Evolutionary conservation across 2,329 filamentous ascomycete species (phyloP).

Genomic region (Apiospora malaysiana): DNA sequence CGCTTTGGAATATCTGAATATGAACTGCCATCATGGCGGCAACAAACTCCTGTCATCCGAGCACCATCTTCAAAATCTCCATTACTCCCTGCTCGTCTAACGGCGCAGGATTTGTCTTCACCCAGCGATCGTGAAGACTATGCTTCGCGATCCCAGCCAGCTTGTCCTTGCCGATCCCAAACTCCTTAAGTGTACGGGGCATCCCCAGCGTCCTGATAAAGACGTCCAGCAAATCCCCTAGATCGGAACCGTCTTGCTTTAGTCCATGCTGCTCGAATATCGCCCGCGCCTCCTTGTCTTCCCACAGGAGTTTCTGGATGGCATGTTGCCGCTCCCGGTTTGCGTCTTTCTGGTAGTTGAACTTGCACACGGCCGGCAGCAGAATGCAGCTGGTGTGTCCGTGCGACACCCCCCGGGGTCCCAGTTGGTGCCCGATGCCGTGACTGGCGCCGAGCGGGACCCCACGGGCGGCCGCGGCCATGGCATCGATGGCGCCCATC

Average conservation of each 20-base stretch:
- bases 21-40: not conserved
- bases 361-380: slow-evolving; percentile 61
- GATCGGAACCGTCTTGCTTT: slow-evolving; percentile 42
- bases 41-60: slow-evolving; percentile 27
- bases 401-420: slow-evolving; percentile 62
- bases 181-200: slow-evolving; percentile 58
- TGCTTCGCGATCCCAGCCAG: slow-evolving; percentile 54
- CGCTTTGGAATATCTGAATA: slow-evolving; percentile 13
- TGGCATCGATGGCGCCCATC: slow-evolving; percentile 57
- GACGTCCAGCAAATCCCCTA: slow-evolving; percentile 58
- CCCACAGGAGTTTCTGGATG: slow-evolving; percentile 48
- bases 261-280: slow-evolving; percentile 40
- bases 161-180: slow-evolving; percentile 54
- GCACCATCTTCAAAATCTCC: slow-evolving; percentile 51
- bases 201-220: slow-evolving; percentile 58
- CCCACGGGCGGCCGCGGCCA: slow-evolving; percentile 50
- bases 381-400: slow-evolving; percentile 65
- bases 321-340: slow-evolving; percentile 46
- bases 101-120: slow-evolving; percentile 55
- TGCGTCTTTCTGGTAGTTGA: slow-evolving; percentile 52
- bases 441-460: slow-evolving; percentile 55
- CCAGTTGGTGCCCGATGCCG: slow-evolving; percentile 59
- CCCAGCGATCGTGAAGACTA: slow-evolving; percentile 56
- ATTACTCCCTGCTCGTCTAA: slow-evolving; percentile 55
- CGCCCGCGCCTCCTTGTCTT: slow-evolving; percentile 37